phyloP scores from a whole-genome alignment of 805 yeast species.

The Hyphopichia homilentoma region DNA sequence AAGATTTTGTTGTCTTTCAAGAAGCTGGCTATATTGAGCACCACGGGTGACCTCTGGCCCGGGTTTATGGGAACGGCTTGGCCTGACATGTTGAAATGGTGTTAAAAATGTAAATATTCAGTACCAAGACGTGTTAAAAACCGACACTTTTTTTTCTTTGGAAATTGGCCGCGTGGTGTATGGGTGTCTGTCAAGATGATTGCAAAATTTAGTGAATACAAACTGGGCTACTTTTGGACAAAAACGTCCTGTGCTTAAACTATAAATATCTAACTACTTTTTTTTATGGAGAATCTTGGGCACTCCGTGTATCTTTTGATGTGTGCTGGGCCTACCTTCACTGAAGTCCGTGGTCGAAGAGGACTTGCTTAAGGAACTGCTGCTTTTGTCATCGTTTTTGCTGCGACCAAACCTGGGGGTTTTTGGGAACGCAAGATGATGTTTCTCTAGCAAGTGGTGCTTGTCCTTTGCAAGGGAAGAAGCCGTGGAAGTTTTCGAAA shows the following conservation, averaged over 20 bases:
- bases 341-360: background rate
- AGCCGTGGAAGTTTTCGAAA: too few species aligned
- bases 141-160: too few species aligned
- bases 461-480: too few species aligned
- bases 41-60: conserved; percentile 41
- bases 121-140: too few species aligned
- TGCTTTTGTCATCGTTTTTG: too few species aligned
- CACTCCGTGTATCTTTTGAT: conserved; percentile 1
- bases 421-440: background rate
- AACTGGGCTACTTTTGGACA: background rate
- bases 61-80: conserved; percentile 4
- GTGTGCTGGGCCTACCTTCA: background rate
- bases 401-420: too few species aligned
- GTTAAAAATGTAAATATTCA: background rate
- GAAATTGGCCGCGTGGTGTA: too few species aligned
- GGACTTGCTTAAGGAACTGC: too few species aligned
- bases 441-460: background rate
- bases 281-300: background rate
- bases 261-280: conserved; percentile 1
- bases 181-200: too few species aligned
- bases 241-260: background rate
- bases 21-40: conserved; percentile 66
- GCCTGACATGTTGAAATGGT: background rate
- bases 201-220: too few species aligned
- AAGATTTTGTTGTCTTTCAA: conserved; percentile 62